Percentiles rank a stretch among this genome's conserved stretches.
These are phyloP conservation scores for Hypoxylon sp. DNA, from an alignment of 2,329 filamentous ascomycete species.

Conservation along the genomic window DNA sequence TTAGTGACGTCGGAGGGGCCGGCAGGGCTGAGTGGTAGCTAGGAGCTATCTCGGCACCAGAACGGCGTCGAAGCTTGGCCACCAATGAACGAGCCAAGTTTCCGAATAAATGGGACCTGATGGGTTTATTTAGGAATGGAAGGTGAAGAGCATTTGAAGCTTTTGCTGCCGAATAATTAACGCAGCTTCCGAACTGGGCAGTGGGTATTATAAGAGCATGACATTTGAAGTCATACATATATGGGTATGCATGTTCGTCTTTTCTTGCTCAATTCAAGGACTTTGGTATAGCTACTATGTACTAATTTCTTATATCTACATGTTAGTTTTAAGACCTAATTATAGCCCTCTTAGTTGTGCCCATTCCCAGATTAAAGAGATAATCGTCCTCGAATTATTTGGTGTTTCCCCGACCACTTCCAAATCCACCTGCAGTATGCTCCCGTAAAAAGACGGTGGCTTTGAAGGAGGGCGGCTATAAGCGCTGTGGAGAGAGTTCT, in stretches of 20 bases:
- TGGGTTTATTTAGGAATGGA: not conserved
- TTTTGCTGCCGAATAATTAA: not conserved
- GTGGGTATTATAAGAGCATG: not conserved
- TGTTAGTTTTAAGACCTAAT: too few species aligned
- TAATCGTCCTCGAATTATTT: too few species aligned
- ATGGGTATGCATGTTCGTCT: not conserved
- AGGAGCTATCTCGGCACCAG: slow-evolving; percentile 15
- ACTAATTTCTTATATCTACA: too few species aligned
- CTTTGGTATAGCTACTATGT: not conserved
- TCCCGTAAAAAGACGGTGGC: not conserved
- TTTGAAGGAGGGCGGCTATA: slow-evolving; percentile 4
- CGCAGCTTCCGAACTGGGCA: not conserved
- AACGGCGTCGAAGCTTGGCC: slow-evolving; percentile 11
- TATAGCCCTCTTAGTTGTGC: too few species aligned
- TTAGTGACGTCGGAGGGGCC: slow-evolving; percentile 37
- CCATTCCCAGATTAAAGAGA: too few species aligned
- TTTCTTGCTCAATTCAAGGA: not conserved
- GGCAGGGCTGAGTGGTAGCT: slow-evolving; percentile 20
- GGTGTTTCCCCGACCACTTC: too few species aligned
- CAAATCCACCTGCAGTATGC: not conserved
- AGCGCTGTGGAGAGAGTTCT: slow-evolving; percentile 2
- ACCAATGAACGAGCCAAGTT: slow-evolving; percentile 19
- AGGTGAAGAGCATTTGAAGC: not conserved
- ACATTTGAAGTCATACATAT: not conserved
- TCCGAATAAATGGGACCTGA: slow-evolving; percentile 18